Conservation (phyloP, 78 protist species). For the Bigelowiella natans region DNA sequence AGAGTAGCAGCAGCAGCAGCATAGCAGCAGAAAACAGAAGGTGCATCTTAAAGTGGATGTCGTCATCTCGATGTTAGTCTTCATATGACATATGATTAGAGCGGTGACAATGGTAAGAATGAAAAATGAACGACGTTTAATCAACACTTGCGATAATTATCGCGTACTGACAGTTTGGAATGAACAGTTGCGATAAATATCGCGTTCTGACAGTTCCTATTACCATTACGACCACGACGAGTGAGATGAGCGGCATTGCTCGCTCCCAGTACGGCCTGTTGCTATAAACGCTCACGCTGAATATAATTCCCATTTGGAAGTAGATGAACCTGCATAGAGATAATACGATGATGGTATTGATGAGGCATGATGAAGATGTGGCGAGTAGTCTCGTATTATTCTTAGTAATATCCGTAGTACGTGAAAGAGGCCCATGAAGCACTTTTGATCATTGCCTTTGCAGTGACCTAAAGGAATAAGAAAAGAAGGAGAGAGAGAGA, state of each 20-base stretch:
- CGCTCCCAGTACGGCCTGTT: not conserved
- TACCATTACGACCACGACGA: not conserved
- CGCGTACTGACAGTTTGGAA: no score
- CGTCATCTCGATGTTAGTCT: no score
- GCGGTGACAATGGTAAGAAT: no score
- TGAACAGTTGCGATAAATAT: no score
- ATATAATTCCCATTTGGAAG: not conserved
- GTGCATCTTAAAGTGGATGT: no score
- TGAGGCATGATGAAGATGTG: not conserved
- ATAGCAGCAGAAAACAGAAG: no score
- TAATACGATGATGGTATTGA: not conserved
- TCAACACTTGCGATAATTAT: no score
- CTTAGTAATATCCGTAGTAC: not conserved
- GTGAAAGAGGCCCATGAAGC: not conserved
- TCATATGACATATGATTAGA: no score
- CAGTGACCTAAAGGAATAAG: not conserved
- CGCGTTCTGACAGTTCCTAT: no score
- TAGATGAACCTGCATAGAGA: not conserved
- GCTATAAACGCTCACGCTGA: not conserved
- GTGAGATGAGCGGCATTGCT: not conserved
- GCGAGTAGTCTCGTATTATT: not conserved
- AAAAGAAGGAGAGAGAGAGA: no score
- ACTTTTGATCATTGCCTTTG: not conserved
- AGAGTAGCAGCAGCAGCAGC: no score
- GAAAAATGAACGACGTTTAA: no score